Percentiles rank a stretch among this genome's conserved stretches.
Conservation (phyloP, 177 flowering plant species). For the Vitis hybrid region DNA sequence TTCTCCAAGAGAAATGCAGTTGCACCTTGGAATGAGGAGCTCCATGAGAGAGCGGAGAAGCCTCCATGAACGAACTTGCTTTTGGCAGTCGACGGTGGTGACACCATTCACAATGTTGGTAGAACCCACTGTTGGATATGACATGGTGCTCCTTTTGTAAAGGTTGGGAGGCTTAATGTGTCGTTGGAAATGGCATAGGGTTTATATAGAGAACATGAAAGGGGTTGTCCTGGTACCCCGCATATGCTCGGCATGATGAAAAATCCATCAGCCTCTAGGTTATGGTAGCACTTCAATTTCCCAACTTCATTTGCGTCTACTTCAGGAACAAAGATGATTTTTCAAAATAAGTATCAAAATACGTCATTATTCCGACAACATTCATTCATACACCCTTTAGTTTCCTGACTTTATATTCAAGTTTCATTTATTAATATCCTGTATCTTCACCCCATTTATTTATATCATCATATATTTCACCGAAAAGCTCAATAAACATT, state of each 20-base stretch:
- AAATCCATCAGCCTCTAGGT: background rate
- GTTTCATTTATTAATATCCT: too few relatives aligned
- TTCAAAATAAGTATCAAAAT: background rate
- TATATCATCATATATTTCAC: too few relatives aligned
- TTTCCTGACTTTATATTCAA: too few relatives aligned
- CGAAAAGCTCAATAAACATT: too few relatives aligned
- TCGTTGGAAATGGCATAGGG: background rate
- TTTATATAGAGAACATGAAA: background rate
- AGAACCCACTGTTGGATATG: constrained; percentile 18
- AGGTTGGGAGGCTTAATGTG: constrained; percentile 4
- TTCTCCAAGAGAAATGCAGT: constrained; percentile 21
- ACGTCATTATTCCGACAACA: too few relatives aligned
- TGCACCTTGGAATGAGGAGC: constrained; percentile 61
- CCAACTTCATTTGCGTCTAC: too few relatives aligned
- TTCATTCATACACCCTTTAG: too few relatives aligned
- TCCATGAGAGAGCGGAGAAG: constrained; percentile 53
- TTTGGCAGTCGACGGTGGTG: constrained; percentile 67
- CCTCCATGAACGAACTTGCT: constrained; percentile 75
- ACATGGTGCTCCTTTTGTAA: constrained; percentile 3
- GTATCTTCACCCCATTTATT: too few relatives aligned
- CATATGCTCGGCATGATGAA: background rate
- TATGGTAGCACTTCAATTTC: background rate
- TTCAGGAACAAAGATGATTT: too few relatives aligned
- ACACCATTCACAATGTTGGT: constrained; percentile 26
- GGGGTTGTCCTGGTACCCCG: background rate